Evolutionary conservation across 1,284 basidiomycete genomes (phyloP).

Genomic region (Laetiporus sulphureus): DNA sequence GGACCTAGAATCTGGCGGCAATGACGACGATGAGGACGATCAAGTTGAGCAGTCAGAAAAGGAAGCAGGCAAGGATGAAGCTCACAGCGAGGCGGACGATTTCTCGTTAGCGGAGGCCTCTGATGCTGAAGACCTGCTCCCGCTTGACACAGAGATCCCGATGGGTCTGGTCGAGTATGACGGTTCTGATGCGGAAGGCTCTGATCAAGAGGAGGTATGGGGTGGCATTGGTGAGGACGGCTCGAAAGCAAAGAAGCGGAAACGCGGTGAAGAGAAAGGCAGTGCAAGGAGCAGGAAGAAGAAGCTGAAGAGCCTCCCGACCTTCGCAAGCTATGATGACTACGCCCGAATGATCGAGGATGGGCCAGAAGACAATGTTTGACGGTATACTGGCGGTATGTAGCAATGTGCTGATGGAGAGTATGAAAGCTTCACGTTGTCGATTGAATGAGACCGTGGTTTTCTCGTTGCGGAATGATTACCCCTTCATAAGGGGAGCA

Average conservation of each 20-base stretch:
- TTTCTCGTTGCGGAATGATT: background rate
- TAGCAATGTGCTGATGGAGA: too few relatives aligned
- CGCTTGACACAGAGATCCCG: constrained; percentile 47
- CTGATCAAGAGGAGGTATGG: constrained; percentile 47
- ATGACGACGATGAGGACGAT: constrained; percentile 22
- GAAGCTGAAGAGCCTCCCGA: constrained; percentile 71
- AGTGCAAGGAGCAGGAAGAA: constrained; percentile 56
- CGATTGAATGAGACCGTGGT: background rate
- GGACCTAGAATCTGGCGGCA: constrained; percentile 30
- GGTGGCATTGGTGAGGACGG: constrained; percentile 36
- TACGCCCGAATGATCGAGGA: constrained; percentile 92
- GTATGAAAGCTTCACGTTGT: too few relatives aligned
- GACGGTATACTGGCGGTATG: too few relatives aligned
- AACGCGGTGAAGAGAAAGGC: constrained; percentile 39
- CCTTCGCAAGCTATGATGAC: constrained; percentile 93
- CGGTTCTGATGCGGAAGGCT: constrained; percentile 37
- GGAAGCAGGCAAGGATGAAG: constrained; percentile 28
- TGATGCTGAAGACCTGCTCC: constrained; percentile 60
- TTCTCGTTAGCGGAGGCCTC: constrained; percentile 60
- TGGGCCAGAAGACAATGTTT: constrained; percentile 64
- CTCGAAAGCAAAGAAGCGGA: constrained; percentile 36
- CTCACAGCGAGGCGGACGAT: constrained; percentile 33
- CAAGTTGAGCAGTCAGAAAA: constrained; percentile 25
- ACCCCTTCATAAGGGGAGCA: too few relatives aligned
- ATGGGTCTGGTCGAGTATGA: constrained; percentile 55